Evolutionary conservation across 2,329 filamentous ascomycete genomes (phyloP).

Genomic region (Colletotrichum theobromicola): DNA sequence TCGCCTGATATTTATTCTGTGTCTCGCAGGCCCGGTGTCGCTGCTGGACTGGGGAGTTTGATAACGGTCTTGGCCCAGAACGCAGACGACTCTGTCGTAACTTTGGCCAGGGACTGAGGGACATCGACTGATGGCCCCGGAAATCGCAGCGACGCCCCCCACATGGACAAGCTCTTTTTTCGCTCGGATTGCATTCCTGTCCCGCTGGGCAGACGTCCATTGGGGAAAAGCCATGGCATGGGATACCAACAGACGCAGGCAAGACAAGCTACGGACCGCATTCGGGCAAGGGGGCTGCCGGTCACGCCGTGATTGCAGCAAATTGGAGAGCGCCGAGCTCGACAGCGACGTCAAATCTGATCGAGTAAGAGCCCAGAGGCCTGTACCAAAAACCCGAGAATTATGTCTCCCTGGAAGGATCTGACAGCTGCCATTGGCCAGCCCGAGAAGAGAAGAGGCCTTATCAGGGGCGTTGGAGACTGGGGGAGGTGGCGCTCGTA

Average conservation of each 20-base stretch:
- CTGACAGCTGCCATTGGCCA: background rate
- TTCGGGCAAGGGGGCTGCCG: constrained; percentile 10
- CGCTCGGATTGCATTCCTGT: background rate
- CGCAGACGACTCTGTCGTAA: background rate
- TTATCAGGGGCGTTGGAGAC: constrained; percentile 5
- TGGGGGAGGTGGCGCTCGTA: background rate
- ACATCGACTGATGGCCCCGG: constrained; percentile 8
- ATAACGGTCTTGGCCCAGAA: background rate
- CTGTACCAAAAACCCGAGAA: background rate
- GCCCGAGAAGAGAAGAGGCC: background rate
- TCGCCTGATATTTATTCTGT: constrained; percentile 15
- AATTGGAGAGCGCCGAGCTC: background rate
- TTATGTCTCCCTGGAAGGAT: background rate
- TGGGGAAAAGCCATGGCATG: background rate
- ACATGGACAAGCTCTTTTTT: constrained; percentile 9
- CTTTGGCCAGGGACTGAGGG: background rate
- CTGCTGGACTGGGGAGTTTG: background rate
- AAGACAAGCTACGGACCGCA: constrained; percentile 4
- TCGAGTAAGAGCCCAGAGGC: constrained; percentile 14
- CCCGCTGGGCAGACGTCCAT: background rate
- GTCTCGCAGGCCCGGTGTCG: background rate
- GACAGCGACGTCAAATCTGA: constrained; percentile 17
- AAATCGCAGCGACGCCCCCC: constrained; percentile 10
- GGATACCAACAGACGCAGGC: background rate
- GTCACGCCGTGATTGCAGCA: constrained; percentile 19